Conservation (phyloP, 78 protist species). For the Tieghemostelium lacteum region DNA sequence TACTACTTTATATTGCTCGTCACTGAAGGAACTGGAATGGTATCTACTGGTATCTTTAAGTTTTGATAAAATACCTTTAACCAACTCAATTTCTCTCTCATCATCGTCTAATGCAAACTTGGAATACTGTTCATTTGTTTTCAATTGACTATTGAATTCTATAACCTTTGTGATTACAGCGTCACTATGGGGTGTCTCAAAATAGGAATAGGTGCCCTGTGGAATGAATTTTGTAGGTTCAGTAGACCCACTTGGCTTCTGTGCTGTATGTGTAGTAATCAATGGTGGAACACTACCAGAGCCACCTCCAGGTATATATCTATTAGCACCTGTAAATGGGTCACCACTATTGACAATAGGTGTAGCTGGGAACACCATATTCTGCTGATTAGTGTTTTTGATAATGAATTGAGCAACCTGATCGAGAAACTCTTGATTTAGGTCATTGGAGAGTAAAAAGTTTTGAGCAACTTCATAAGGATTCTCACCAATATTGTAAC, state of each 20-base stretch:
- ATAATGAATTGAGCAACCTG: conserved; percentile 82
- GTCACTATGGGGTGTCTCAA: conserved; percentile 55
- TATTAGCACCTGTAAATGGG: conserved; percentile 3
- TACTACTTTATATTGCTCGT: conserved; percentile 28
- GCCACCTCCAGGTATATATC: not conserved
- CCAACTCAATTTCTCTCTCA: conserved; percentile 11
- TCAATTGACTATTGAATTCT: conserved; percentile 44
- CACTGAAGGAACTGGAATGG: conserved; percentile 60
- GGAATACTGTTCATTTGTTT: not conserved
- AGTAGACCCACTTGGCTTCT: not conserved
- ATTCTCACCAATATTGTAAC: conserved; percentile 81
- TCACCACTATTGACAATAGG: not conserved
- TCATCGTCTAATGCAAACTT: conserved; percentile 15
- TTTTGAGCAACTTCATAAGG: conserved; percentile 85
- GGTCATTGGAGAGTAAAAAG: conserved; percentile 44
- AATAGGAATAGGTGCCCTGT: conserved; percentile 26
- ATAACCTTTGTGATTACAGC: conserved; percentile 7
- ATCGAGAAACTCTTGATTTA: conserved; percentile 59
- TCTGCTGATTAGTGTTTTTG: conserved; percentile 31
- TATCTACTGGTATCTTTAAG: conserved; percentile 71
- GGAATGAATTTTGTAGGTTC: conserved; percentile 32
- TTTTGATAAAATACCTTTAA: conserved; percentile 15
- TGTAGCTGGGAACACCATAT: not conserved
- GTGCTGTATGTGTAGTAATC: not conserved
- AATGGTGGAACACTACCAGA: conserved; percentile 8